These are phyloP conservation scores for Fusarium coffeatum DNA, from an alignment of 2,329 filamentous ascomycete genomes.

Conservation along the genomic window DNA sequence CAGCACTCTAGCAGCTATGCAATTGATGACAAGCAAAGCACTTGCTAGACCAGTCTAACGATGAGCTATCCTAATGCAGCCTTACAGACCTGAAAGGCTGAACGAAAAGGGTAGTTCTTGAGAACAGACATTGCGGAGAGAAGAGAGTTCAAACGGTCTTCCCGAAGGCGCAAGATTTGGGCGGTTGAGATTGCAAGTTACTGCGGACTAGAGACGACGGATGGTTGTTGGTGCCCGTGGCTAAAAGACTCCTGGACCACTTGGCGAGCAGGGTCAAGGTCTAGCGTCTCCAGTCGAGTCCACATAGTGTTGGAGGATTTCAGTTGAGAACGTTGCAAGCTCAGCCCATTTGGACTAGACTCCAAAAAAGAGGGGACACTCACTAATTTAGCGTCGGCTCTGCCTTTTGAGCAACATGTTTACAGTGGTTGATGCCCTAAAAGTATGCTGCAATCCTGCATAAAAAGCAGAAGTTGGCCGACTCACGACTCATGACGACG, in stretches of 20 bases:
- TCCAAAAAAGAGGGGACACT: not conserved
- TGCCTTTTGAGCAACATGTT: not conserved
- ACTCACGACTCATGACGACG: not conserved
- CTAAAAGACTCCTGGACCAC: not conserved
- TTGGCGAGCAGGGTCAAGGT: not conserved
- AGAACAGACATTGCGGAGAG: conserved; percentile 28
- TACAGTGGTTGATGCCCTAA: not conserved
- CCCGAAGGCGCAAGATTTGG: conserved; percentile 11
- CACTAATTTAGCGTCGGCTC: conserved; percentile 6
- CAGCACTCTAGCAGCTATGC: too few species aligned
- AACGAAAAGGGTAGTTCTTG: not conserved
- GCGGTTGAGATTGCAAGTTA: not conserved
- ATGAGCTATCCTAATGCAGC: not conserved
- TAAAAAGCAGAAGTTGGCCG: conserved; percentile 1
- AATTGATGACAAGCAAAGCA: not conserved
- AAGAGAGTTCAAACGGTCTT: not conserved
- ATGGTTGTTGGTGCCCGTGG: not conserved
- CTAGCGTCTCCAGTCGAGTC: conserved; percentile 2
- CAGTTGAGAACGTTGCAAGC: not conserved
- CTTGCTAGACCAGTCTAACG: not conserved
- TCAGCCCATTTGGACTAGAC: not conserved
- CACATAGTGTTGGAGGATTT: conserved; percentile 9
- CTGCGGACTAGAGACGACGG: conserved; percentile 1
- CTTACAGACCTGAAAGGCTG: conserved; percentile 1
- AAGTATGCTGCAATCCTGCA: not conserved